phyloP scores from a whole-genome alignment of 1,139 yeast species.

The Debaryomyces sp. region DNA sequence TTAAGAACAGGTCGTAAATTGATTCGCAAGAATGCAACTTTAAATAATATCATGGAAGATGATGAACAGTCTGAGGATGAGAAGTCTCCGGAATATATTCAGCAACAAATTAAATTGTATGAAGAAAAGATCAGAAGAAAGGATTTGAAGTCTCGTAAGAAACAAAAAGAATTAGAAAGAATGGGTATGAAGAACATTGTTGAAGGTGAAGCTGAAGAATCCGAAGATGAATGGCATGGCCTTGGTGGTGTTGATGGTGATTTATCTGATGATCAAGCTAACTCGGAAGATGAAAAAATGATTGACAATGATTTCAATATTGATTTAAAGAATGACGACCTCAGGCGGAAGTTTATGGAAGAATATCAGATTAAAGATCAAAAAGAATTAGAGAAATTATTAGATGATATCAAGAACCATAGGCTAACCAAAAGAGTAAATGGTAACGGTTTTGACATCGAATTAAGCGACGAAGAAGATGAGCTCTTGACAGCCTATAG shows the following conservation, averaged over 20 bases:
- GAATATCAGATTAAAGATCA: constrained; percentile 73
- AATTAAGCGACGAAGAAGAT: constrained; percentile 68
- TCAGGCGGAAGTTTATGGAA: constrained; percentile 63
- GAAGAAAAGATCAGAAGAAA: constrained; percentile 43
- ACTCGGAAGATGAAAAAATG: constrained; percentile 80
- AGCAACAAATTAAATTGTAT: constrained; percentile 34
- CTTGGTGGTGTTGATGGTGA: constrained; percentile 85
- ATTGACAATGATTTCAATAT: constrained; percentile 72
- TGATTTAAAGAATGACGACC: constrained; percentile 59
- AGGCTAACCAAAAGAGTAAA: constrained; percentile 68
- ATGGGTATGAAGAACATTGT: constrained; percentile 56
- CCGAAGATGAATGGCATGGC: constrained; percentile 96
- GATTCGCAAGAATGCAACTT: constrained; percentile 19
- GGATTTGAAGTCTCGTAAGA: constrained; percentile 39
- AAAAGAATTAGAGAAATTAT: constrained; percentile 69
- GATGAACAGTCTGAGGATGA: constrained; percentile 24
- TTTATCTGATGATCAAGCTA: constrained; percentile 57
- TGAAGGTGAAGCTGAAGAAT: constrained; percentile 91
- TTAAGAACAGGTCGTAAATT: constrained; percentile 28
- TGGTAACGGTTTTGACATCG: constrained; percentile 61
- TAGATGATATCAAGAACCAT: constrained; percentile 84
- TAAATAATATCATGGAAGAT: constrained; percentile 15
- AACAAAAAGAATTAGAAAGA: constrained; percentile 52
- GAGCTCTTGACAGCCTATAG: constrained; percentile 56
- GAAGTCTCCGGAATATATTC: constrained; percentile 27